These are phyloP conservation scores for Nitzschia inconspicua DNA, from an alignment of 108 stramenopile genomes.

Conservation along the genomic window DNA sequence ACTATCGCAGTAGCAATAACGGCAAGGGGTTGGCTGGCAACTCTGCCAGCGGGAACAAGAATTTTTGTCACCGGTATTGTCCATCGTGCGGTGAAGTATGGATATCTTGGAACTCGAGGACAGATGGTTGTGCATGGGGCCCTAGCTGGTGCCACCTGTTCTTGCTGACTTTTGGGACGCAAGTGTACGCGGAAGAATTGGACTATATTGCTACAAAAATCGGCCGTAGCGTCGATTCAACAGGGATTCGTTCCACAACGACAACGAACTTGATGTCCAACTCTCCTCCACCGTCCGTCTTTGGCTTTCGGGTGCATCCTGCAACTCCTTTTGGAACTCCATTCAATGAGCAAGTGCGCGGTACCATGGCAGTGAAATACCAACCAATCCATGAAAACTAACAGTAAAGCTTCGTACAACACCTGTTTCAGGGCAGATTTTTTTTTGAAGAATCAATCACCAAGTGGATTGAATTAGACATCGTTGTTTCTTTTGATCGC, in stretches of 20 bases:
- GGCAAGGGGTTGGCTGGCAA: background rate
- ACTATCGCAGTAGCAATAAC: conserved; percentile 9
- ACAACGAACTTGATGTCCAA: background rate
- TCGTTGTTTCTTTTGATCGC: too few species aligned
- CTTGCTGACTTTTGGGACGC: conserved; percentile 36
- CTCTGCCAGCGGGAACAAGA: background rate
- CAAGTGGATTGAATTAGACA: too few species aligned
- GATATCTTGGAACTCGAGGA: conserved; percentile 40
- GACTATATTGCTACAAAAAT: background rate
- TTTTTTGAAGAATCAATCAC: too few species aligned
- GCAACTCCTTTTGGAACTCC: conserved; percentile 24
- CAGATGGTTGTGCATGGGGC: conserved; percentile 60
- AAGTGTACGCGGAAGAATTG: conserved; percentile 25
- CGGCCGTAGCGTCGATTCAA: background rate
- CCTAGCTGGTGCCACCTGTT: conserved; percentile 49
- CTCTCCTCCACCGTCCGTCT: conserved; percentile 26
- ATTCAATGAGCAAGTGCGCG: conserved; percentile 1
- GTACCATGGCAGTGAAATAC: conserved; percentile 12
- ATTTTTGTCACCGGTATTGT: conserved; percentile 32
- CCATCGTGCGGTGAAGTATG: conserved; percentile 31
- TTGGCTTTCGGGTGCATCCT: conserved; percentile 48
- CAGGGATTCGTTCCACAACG: background rate
- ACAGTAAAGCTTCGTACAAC: too few species aligned
- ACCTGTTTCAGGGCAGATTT: too few species aligned
- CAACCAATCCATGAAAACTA: conserved; percentile 20